Evolutionary conservation across 139 green algal species (phyloP).

Genomic region (Chara braunii): DNA sequence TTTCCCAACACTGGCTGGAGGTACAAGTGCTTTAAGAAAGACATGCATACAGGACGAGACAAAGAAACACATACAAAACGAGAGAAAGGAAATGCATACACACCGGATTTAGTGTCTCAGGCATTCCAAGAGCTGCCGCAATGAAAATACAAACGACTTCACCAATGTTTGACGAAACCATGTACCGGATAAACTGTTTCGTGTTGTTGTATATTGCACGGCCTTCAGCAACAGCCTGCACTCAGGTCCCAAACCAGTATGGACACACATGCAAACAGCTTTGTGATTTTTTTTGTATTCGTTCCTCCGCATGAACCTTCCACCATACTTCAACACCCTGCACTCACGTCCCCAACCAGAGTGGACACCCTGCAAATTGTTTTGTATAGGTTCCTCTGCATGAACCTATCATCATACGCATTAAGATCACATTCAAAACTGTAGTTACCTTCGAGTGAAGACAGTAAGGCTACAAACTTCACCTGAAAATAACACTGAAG

Average conservation of each 20-base stretch:
- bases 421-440: too few relatives aligned
- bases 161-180: slow-evolving; percentile 55
- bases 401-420: too few relatives aligned
- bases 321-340: too few relatives aligned
- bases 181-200: slow-evolving; percentile 56
- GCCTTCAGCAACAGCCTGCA: slow-evolving; percentile 47
- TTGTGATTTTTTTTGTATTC: too few relatives aligned
- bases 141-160: slow-evolving; percentile 58
- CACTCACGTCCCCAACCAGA: too few relatives aligned
- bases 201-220: slow-evolving; percentile 55
- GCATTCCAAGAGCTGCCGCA: slow-evolving; percentile 48
- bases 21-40: background rate
- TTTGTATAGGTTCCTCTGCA: too few relatives aligned
- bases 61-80: background rate
- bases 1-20: too few relatives aligned
- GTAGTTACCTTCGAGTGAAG: too few relatives aligned
- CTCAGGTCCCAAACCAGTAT: background rate
- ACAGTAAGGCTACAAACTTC: too few relatives aligned
- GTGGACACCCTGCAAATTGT: too few relatives aligned
- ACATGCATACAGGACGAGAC: background rate
- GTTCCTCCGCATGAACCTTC: too few relatives aligned
- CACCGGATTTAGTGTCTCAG: slow-evolving; percentile 47
- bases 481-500: too few relatives aligned
- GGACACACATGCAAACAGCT: background rate
- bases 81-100: background rate